phyloP scores from a whole-genome alignment of 495 filamentous ascomycete genomes.

The Aspergillus indologenus region DNA sequence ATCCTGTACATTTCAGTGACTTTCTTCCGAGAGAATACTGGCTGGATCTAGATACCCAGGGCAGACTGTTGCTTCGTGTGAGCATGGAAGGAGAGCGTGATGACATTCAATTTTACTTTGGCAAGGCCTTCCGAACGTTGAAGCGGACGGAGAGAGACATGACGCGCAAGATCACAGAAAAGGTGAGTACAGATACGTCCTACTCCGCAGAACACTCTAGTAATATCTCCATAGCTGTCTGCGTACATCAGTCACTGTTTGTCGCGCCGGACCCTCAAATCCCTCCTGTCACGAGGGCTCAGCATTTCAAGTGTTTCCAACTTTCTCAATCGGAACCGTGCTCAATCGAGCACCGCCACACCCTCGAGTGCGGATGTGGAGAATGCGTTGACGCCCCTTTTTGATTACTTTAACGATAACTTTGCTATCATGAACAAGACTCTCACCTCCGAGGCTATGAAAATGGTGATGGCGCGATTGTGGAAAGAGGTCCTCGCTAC shows the following conservation, averaged over 20 bases:
- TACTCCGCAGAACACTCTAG: not conserved
- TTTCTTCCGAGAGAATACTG: slow-evolving; percentile 94
- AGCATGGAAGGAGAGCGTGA: slow-evolving; percentile 99
- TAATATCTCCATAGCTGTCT: slow-evolving; percentile 61
- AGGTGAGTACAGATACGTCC: slow-evolving; percentile 54
- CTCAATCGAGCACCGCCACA: slow-evolving; percentile 52
- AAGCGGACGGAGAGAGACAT: slow-evolving; percentile 97
- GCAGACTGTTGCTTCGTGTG: slow-evolving; percentile 80
- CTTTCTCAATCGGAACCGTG: slow-evolving; percentile 65
- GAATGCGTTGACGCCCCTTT: slow-evolving; percentile 81
- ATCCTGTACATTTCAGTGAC: slow-evolving; percentile 92
- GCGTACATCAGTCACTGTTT: slow-evolving; percentile 90
- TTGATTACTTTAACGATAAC: slow-evolving; percentile 97
- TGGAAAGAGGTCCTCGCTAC: slow-evolving; percentile 98
- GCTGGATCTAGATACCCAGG: slow-evolving; percentile 96
- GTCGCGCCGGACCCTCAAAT: slow-evolving; percentile 73
- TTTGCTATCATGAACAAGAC: slow-evolving; percentile 99
- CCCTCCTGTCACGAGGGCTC: slow-evolving; percentile 68
- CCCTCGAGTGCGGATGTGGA: slow-evolving; percentile 71
- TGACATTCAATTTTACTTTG: slow-evolving; percentile 98
- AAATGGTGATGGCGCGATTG: slow-evolving; percentile 92
- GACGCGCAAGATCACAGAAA: slow-evolving; percentile 96
- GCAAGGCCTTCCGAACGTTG: slow-evolving; percentile 90
- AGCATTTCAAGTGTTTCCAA: slow-evolving; percentile 73
- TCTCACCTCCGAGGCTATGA: slow-evolving; percentile 88